Percentiles rank a stretch among this genome's conserved stretches.
Conservation (phyloP, 225 moss, liverwort and hornwort genomes). For the Polytrichum formosum region DNA sequence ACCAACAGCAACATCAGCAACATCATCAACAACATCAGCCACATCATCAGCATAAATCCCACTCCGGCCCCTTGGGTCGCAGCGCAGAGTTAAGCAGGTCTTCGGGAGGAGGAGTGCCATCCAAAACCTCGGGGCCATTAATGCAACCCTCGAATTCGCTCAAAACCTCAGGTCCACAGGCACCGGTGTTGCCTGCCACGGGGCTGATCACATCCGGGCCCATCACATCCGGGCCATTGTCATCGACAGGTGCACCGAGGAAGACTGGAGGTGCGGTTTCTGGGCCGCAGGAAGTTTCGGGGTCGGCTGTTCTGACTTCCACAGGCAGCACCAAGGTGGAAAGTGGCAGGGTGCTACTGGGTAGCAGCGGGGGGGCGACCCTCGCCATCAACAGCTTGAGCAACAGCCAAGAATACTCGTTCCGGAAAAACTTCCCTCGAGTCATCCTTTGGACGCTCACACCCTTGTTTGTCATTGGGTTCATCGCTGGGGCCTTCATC, state of each 20-base stretch:
- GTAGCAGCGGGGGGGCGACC: conserved; percentile 6
- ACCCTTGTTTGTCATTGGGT: conserved; percentile 77
- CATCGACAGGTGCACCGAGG: conserved; percentile 29
- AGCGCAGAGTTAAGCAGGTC: conserved; percentile 17
- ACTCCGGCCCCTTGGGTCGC: conserved; percentile 44
- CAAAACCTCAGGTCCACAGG: conserved; percentile 48
- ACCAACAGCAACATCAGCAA: neutral
- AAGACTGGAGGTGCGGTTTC: conserved; percentile 23
- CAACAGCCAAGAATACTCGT: conserved; percentile 47
- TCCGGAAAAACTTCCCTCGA: conserved; percentile 59
- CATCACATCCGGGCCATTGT: conserved; percentile 51
- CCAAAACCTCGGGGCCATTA: conserved; percentile 35
- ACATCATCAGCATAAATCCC: conserved; percentile 18
- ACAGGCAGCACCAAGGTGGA: conserved; percentile 34
- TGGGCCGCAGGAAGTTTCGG: conserved; percentile 38
- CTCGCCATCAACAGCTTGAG: conserved; percentile 69
- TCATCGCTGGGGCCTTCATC: conserved; percentile 81
- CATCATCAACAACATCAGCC: conserved; percentile 13
- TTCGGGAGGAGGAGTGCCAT: conserved; percentile 1
- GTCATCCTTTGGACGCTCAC: conserved; percentile 66
- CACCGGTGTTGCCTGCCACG: conserved; percentile 60
- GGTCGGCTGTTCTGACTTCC: conserved; percentile 13
- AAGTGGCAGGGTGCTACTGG: conserved; percentile 21
- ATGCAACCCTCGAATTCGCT: conserved; percentile 31
- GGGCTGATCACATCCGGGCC: conserved; percentile 89